Evolutionary conservation across 306 rosid genomes (phyloP).

Genomic region (Prunus fruticosa): DNA sequence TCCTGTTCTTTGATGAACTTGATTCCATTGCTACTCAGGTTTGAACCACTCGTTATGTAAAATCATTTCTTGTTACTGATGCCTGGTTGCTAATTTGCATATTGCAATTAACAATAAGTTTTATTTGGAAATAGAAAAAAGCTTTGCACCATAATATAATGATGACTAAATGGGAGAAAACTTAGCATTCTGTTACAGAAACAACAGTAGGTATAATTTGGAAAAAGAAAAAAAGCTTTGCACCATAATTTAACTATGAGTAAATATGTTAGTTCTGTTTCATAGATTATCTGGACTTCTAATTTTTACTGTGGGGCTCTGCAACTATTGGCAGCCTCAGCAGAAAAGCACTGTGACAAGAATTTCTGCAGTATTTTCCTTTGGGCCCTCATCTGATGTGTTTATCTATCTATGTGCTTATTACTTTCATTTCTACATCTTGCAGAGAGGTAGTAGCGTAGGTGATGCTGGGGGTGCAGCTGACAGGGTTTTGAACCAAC

Average conservation of each 20-base stretch:
- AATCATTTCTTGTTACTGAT: not conserved
- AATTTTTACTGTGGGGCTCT: not conserved
- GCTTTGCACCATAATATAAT: not conserved
- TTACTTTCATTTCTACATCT: not conserved
- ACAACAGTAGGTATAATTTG: too few relatives aligned
- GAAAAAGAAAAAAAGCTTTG: too few relatives aligned
- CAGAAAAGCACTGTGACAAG: not conserved
- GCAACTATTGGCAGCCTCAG: not conserved
- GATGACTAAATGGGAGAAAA: not conserved
- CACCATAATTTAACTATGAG: not conserved
- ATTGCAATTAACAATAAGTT: not conserved
- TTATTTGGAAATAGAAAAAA: not conserved
- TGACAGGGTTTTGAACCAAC: constrained; percentile 93
- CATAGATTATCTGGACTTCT: not conserved
- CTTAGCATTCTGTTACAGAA: not conserved
- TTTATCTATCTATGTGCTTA: not conserved
- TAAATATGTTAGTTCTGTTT: not conserved
- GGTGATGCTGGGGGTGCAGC: constrained; percentile 99
- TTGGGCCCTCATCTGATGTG: not conserved
- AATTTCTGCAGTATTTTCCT: not conserved
- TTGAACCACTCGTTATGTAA: constrained; percentile 5
- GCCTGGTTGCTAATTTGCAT: not conserved
- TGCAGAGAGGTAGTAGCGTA: constrained; percentile 91
- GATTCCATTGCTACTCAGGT: constrained; percentile 99
- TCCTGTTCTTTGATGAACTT: constrained; percentile 95